phyloP scores from a whole-genome alignment of 192 early-diverging fungal genomes.

The Coemansia interrupta region DNA sequence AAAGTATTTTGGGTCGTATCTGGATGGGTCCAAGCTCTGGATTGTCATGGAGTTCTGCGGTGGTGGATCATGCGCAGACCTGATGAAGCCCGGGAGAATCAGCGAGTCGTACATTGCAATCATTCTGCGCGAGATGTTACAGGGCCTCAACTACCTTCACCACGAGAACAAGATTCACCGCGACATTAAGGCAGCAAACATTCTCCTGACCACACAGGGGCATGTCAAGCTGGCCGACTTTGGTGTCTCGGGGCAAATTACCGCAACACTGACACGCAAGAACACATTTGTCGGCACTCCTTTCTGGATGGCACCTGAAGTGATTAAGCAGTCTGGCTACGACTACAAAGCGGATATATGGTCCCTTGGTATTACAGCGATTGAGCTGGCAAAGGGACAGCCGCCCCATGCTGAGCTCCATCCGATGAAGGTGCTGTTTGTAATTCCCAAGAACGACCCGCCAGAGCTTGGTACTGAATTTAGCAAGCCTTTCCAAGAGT shows the following conservation, averaged over 20 bases:
- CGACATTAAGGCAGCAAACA: slow-evolving; percentile 96
- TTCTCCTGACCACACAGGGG: slow-evolving; percentile 67
- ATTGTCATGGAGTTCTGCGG: slow-evolving; percentile 98
- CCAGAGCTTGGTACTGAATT: slow-evolving; percentile 75
- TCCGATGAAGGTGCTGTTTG: slow-evolving; percentile 92
- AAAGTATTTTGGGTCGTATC: slow-evolving; percentile 84
- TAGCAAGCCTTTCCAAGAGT: slow-evolving; percentile 83
- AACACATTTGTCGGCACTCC: slow-evolving; percentile 98
- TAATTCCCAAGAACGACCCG: slow-evolving; percentile 88
- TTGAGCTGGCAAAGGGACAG: slow-evolving; percentile 90
- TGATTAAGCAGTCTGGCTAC: slow-evolving; percentile 91
- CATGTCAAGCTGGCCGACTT: slow-evolving; percentile 96
- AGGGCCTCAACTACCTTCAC: slow-evolving; percentile 92
- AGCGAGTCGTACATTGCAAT: slow-evolving; percentile 90
- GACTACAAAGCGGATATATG: slow-evolving; percentile 97
- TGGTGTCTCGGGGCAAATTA: slow-evolving; percentile 94
- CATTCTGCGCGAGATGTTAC: slow-evolving; percentile 81
- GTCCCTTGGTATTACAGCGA: slow-evolving; percentile 94
- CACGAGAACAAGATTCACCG: slow-evolving; percentile 82
- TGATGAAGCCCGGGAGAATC: slow-evolving; percentile 84
- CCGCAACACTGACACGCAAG: slow-evolving; percentile 87
- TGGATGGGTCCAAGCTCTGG: slow-evolving; percentile 88
- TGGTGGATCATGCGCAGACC: slow-evolving; percentile 90
- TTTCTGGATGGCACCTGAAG: slow-evolving; percentile 93
- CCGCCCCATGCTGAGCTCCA: slow-evolving; percentile 92